Base-by-base conservation (phyloP, 441 rosid genomes). In the Isatis lusitanica region DNA sequence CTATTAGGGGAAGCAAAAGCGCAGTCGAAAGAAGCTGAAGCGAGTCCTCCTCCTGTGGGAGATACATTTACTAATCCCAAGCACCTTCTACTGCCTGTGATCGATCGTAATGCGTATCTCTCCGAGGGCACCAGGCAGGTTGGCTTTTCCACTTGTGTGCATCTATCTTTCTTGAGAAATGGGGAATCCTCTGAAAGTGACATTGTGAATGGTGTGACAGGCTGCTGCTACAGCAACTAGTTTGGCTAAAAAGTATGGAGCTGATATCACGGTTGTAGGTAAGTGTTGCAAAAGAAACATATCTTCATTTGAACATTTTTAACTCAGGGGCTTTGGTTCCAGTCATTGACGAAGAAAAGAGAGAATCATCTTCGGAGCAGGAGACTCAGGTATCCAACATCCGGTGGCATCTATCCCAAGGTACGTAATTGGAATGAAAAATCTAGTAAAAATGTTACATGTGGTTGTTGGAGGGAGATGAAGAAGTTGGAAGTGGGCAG, bases 111-210 rank as follows among this genome's bases (percentile, higher is more conserved):
- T 80, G 97, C 97, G 73, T 90, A 82, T 84, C 97, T 94, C 26
- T 91, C 93, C 3, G 97, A 94, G 74, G 97, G 97, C 75, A 82
- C 96, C 7, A 85, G 95, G 88, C 96, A 94, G 95, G 96, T 91
- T 56, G 65, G 31, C 15, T 52, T 38, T 3, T 4, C 38, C 72
- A 15, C 30, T 6, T 7, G 18, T 30, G 18, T 13, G 17, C 26
- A 31, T 4, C 36, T 28, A 30, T 52, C 31, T 28, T 53, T 51
- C 21, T 55, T 55, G 17, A 7, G 18, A 24, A 10, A 39, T 11
- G 4, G 1, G 8, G 39, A 35, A 35, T 35, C 38, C 9, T 35
- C 44, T 40, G n/a, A 40, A 21, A 10, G 33, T 4, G 6, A 52
- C 28, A 24, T 26, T 36, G 39, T 55, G 50, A 6, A 18, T 53